Evolutionary conservation across 352 stramenopile genomes (phyloP).

Genomic region (Globisporangium spiculum): DNA sequence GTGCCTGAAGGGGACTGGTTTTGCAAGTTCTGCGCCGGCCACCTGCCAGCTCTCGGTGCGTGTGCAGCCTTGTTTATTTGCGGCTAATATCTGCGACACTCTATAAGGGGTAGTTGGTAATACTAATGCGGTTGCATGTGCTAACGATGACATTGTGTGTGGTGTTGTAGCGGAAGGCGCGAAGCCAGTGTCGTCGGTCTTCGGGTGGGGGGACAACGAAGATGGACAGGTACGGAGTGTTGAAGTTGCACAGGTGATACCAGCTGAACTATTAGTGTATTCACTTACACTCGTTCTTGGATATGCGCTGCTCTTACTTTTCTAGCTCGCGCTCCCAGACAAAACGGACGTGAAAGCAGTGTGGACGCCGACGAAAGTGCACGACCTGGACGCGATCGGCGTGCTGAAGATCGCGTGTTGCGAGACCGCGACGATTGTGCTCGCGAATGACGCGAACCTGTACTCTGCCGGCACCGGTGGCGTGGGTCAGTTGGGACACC

Average conservation of each 20-base stretch:
- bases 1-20: slow-evolving; percentile 85
- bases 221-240: slow-evolving; percentile 56
- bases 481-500: slow-evolving; percentile 61
- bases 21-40: slow-evolving; percentile 81
- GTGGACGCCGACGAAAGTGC: slow-evolving; percentile 58
- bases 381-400: slow-evolving; percentile 55
- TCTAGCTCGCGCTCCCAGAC: slow-evolving; percentile 49
- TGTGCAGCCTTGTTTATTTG: neutral
- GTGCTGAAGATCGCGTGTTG: slow-evolving; percentile 61
- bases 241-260: neutral
- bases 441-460: slow-evolving; percentile 70
- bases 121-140: neutral
- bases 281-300: neutral
- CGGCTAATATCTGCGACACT: neutral
- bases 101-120: neutral
- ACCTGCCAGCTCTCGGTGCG: slow-evolving; percentile 45
- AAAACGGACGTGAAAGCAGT: slow-evolving; percentile 41
- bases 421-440: slow-evolving; percentile 58
- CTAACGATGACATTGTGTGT: neutral
- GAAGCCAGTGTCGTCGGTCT: slow-evolving; percentile 52
- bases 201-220: slow-evolving; percentile 77
- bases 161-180: slow-evolving; percentile 30
- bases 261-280: neutral
- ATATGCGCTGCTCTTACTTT: slow-evolving; percentile 3
- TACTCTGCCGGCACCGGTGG: slow-evolving; percentile 74